Conservation (phyloP, 441 rosid species). For the Brassica balearica region DNA sequence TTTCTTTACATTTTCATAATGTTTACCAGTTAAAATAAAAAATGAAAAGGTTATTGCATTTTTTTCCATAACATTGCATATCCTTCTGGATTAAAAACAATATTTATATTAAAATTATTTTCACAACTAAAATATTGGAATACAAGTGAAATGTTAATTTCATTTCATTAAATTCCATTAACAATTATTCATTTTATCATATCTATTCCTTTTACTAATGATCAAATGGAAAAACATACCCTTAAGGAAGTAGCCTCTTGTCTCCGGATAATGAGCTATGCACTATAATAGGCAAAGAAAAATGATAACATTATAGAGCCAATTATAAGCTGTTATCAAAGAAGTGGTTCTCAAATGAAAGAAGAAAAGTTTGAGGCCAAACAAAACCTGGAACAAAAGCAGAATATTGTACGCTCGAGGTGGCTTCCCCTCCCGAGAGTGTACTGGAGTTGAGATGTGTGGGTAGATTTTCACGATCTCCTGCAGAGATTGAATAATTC, state of each 20-base stretch:
- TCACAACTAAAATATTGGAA: no score
- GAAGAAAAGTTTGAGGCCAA: slow-evolving; percentile 21
- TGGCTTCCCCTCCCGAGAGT: slow-evolving; percentile 1
- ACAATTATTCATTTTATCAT: no score
- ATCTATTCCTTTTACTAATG: no score
- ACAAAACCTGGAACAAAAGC: slow-evolving; percentile 56
- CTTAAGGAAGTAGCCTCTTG: slow-evolving; percentile 46
- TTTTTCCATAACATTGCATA: no score
- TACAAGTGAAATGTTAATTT: no score
- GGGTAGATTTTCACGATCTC: slow-evolving; percentile 41
- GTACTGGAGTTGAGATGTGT: slow-evolving; percentile 23
- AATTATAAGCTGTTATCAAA: neutral
- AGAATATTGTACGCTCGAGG: slow-evolving; percentile 47
- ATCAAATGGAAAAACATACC: slow-evolving; percentile 47
- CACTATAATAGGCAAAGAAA: slow-evolving; percentile 41
- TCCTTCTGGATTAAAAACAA: no score
- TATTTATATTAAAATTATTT: no score
- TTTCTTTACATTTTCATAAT: neutral
- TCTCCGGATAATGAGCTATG: slow-evolving; percentile 51
- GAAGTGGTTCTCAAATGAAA: neutral
- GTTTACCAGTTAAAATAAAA: neutral
- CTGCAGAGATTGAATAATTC: slow-evolving; percentile 30
- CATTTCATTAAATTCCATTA: no score
- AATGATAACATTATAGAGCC: slow-evolving; percentile 1
- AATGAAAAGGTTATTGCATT: no score